Conservation (phyloP, 208 protist species). For the Wallacemonas sp. region DNA sequence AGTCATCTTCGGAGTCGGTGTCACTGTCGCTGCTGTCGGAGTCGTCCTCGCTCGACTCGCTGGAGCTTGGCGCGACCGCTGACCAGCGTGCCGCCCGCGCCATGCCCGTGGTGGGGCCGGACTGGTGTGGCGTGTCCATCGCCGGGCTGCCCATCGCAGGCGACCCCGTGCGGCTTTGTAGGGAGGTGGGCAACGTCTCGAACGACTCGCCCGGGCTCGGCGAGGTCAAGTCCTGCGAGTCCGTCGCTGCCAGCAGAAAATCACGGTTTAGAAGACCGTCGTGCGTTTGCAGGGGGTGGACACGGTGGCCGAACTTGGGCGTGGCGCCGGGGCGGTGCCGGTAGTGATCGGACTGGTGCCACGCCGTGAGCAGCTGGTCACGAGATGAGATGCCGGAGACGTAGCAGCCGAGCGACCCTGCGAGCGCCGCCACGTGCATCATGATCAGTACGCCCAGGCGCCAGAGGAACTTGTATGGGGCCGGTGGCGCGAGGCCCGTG, state of each 20-base stretch:
- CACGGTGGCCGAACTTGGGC: not conserved
- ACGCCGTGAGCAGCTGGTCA: constrained; percentile 52
- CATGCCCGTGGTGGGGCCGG: not conserved
- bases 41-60: not conserved
- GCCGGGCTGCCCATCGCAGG: not conserved
- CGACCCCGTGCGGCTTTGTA: not conserved
- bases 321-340: constrained; percentile 23
- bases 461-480: constrained; percentile 26
- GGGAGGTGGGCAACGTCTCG: not conserved
- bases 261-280: not conserved
- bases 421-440: constrained; percentile 45
- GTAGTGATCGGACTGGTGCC: constrained; percentile 56
- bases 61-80: not conserved
- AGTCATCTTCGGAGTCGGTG: not conserved
- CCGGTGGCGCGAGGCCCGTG: not conserved
- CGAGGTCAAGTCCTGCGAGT: not conserved
- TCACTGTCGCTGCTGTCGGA: not conserved
- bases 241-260: not conserved
- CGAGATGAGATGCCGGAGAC: constrained; percentile 50
- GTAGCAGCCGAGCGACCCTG: constrained; percentile 45
- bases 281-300: not conserved
- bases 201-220: constrained; percentile 11
- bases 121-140: not conserved
- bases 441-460: constrained; percentile 28
- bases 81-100: not conserved